Base-by-base conservation (phyloP, 2,329 filamentous ascomycete species). In the Aureobasidium mangrovei region DNA sequence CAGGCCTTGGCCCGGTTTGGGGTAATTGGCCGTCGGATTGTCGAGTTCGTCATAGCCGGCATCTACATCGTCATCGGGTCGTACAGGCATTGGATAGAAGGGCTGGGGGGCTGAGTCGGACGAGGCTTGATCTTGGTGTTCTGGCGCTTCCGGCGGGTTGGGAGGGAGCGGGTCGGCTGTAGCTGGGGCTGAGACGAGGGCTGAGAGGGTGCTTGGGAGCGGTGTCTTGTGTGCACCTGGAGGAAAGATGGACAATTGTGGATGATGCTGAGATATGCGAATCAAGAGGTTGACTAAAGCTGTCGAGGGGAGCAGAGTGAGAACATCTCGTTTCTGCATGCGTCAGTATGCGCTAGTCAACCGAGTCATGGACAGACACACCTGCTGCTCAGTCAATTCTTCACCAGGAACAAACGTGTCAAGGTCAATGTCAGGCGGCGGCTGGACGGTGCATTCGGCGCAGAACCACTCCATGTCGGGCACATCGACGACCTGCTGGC, bases 381-480 rank as follows among this genome's bases (percentile, higher is more conserved):
- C 74, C 63, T 75, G 65, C 36, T 74, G 71, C 52, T 67, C 62
- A 4, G 69, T 68, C n/a, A 73, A 60, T 7, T 64, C 61, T n/a
- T 65, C 64, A 6, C 66, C 73, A 36, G 69, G 62, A 10, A 71
- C 64, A 27, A 75, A 69, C 18, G 65, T 62, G 10, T 67, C 64
- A 12, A 71, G 64, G 62, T 72, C 61, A 67, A 72, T 62, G 69
- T 71, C 62, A 9, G 64, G 59, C n/a, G 69, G 67, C 6, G 66
- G 70, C 60, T 74, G 73, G 47, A 69, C 74, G 67, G 74, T 66
- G 65, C 88, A 91, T 29, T 77, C 73, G 5, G 71, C 70, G 63
- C 88, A 93, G 63, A 82, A 80, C 87, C 88, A 93, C 59, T 83
- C 80, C 57, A 80, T 80, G 58, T 81, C 79, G 59, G 82, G 74